Evolutionary conservation across 169 alveolate genomes (phyloP), one percentile per base, ranked within the genome.

Genomic region (Cyclospora cayetanensis): DNA sequence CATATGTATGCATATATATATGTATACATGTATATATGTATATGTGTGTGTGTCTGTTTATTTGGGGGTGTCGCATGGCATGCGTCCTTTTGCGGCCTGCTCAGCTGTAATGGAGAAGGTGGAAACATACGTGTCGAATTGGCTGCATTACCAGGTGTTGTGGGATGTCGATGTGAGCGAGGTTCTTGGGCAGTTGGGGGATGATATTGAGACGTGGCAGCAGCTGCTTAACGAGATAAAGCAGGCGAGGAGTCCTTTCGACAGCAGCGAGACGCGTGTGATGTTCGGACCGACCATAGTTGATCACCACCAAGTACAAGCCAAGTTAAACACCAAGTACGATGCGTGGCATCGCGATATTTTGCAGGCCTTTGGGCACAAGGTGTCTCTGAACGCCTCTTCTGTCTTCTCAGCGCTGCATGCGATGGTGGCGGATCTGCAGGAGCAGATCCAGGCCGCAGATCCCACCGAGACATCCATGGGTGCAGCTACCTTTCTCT

Each of bases 311-410:
- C 96, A 96, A 46, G 97, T 97, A 42, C 93, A 93, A 74, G 90
- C 84, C 2, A 96, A 96, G 93, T 95, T 97, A 7, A 97, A 95
- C 91, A 96, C 97, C 74, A 98, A 97, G 92, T 99, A 97, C 94
- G 99, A 99, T 91, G 94, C 94, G 41, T 98, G 99, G 99, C 99
- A 98, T 90, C 97, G 97, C 55, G 99, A 98, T 83, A 96, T 99
- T 29, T 95, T 99, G 76, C 96, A 96, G 55, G 98, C 97, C 63
- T 98, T 98, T 87, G 99, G 99, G 11, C 95, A 93, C 87, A 97
- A 97, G 91, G 96, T 98, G 34, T 95, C 94, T 31, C 89, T 39
- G 22, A 74, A 50, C 22, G 93, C 96, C 90, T 92, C 94, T 72
- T 90, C 89, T 34, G 96, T 97, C 90, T 91, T 94, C 84, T 43